phyloP scores from a whole-genome alignment of 352 stramenopile genomes.

The Globisporangium echinulatum region DNA sequence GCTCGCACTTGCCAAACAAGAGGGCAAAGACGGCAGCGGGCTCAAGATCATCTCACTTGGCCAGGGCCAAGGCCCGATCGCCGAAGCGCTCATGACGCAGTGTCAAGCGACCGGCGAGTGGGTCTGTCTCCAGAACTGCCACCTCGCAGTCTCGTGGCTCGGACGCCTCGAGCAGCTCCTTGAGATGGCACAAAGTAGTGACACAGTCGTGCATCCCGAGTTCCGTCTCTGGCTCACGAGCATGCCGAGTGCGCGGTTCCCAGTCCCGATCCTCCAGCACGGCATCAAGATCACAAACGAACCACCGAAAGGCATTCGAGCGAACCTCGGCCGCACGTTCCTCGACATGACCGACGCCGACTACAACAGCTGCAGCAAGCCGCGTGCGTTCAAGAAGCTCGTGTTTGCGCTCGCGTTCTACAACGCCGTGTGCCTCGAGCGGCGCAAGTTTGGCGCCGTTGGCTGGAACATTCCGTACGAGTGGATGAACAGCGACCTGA shows the following conservation, averaged over 20 bases:
- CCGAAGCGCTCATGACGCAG: conserved; percentile 88
- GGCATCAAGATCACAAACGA: conserved; percentile 96
- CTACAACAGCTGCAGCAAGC: conserved; percentile 86
- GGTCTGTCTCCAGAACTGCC: conserved; percentile 94
- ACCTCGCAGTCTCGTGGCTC: conserved; percentile 90
- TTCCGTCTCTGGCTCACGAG: conserved; percentile 93
- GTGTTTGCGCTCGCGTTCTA: conserved; percentile 92
- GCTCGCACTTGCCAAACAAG: conserved; percentile 83
- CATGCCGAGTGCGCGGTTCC: conserved; percentile 88
- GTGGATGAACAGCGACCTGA: conserved; percentile 95
- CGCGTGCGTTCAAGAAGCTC: conserved; percentile 86
- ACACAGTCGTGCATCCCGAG: conserved; percentile 60
- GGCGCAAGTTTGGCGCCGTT: conserved; percentile 92
- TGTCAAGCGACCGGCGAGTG: conserved; percentile 88
- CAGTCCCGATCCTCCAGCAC: conserved; percentile 92
- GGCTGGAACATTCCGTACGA: conserved; percentile 96
- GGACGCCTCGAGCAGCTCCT: conserved; percentile 86
- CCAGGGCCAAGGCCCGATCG: conserved; percentile 90
- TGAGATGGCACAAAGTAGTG: conserved; percentile 58
- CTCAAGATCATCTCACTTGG: conserved; percentile 93
- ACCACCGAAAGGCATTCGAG: conserved; percentile 87
- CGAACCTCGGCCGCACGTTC: conserved; percentile 91
- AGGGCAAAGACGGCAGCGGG: conserved; percentile 80
- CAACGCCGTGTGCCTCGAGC: conserved; percentile 92
- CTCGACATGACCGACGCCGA: conserved; percentile 89